These are phyloP conservation scores for Paracorniculantispora psalliotae DNA, from an alignment of 2,329 filamentous ascomycete species.

Conservation along the genomic window DNA sequence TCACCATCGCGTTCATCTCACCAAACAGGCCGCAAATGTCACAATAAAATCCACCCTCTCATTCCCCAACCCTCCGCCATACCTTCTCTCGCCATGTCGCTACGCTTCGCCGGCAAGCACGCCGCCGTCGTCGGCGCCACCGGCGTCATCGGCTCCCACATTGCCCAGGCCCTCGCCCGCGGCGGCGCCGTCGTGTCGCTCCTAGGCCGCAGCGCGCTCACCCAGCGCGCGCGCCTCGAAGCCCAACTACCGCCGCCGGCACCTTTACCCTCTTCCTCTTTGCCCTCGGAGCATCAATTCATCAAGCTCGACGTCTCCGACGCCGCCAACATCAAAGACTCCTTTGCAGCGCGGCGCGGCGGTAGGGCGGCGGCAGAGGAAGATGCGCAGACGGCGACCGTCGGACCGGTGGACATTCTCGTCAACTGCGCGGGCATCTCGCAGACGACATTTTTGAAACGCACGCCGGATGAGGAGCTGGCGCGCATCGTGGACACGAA, in stretches of 20 bases:
- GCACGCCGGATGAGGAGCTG: constrained; percentile 46
- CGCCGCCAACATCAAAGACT: constrained; percentile 24
- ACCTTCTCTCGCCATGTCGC: constrained; percentile 21
- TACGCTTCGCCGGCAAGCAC: constrained; percentile 41
- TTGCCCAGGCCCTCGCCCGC: constrained; percentile 60
- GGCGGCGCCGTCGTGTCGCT: constrained; percentile 58
- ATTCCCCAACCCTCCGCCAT: no score
- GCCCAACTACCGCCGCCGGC: constrained; percentile 25
- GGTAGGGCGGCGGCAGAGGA: not conserved
- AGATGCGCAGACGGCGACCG: no score
- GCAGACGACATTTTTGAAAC: constrained; percentile 59
- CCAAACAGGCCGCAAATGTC: no score
- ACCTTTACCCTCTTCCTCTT: not conserved
- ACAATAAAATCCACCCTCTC: no score
- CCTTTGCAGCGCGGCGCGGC: constrained; percentile 20
- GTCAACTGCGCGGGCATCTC: constrained; percentile 77
- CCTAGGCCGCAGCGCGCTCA: constrained; percentile 50
- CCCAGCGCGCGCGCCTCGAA: constrained; percentile 39
- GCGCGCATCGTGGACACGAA: constrained; percentile 63
- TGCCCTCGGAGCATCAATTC: constrained; percentile 26
- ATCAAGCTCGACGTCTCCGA: constrained; percentile 30
- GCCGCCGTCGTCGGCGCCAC: constrained; percentile 66
- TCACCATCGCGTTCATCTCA: no score
- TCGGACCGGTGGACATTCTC: constrained; percentile 51
- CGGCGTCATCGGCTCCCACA: constrained; percentile 64